Base-by-base conservation (phyloP, 306 rosid species). In the Lathyrus aphaca region DNA sequence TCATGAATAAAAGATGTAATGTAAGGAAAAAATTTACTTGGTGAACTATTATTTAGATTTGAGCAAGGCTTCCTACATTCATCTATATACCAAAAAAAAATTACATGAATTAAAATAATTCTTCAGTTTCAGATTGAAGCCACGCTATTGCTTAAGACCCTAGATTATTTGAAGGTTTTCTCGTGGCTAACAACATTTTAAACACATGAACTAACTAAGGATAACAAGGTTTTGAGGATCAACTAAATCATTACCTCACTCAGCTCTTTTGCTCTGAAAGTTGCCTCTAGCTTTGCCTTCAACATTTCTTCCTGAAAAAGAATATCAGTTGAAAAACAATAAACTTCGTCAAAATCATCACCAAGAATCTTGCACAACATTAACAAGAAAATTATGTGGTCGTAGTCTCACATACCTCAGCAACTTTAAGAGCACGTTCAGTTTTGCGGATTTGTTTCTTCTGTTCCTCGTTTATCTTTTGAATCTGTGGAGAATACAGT, bases 401-500 rank as follows among this genome's bases (percentile, higher is more conserved):
- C 63, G 69, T 71, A 78, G 83, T 87, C 97, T 59, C 58, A 76
- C 76, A 78, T 87, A 91, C 99, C 99, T 95, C 93, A n/a, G 96
- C 86, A 76, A 87, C 84, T 80, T 87, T 89, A 70, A 91, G 95
- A 73, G 97, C 97, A 6, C 89, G 97, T 64, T 95, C 97, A 10
- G 82, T 84, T 64, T 82, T 86, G 39, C 77, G 88, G 64, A 95
- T 86, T 74, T 72, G 84, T 46, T 56, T 66, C 82, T 82, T 91
- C 67, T 95, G 99, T 38, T 86, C 96, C 68, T 84, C 86, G 23
- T 84, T 85, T 75, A 68, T 73, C 89, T 83, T 95, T 79, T 83
- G 89, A 74, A 84, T 66, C 99, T 95, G 91, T 51, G 37, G 30
- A 57, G 51, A 74, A 74, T 60, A 57, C 66, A 69, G n/a, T 35